Evolutionary conservation across 352 stramenopile genomes (phyloP).

Genomic region (Aphanomyces cochlioides): DNA sequence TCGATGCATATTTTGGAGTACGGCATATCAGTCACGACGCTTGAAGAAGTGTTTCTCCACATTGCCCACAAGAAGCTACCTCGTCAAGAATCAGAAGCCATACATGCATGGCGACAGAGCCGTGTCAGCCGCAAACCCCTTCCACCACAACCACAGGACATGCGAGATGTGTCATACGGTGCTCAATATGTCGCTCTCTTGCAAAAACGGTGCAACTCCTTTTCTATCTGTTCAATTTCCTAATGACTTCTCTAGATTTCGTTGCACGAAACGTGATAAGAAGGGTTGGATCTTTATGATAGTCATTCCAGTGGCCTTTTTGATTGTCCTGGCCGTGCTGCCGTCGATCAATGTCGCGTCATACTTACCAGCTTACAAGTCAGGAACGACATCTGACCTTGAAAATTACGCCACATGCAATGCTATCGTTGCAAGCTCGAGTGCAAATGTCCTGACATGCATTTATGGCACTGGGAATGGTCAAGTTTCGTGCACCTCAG

Average conservation of each 20-base stretch:
- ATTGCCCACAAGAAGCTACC: constrained; percentile 38
- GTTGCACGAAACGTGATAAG: constrained; percentile 58
- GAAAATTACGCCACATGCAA: constrained; percentile 1
- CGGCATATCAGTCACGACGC: constrained; percentile 96
- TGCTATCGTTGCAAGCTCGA: neutral
- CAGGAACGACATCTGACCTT: neutral
- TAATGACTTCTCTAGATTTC: constrained; percentile 31
- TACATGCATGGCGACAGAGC: constrained; percentile 13
- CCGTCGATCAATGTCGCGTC: constrained; percentile 50
- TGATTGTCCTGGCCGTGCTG: constrained; percentile 48
- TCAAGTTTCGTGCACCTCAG: no score
- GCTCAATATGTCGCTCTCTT: constrained; percentile 50
- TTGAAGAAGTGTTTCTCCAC: constrained; percentile 98
- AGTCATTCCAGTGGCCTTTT: constrained; percentile 56
- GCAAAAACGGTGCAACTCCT: constrained; percentile 41
- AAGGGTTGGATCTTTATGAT: constrained; percentile 60
- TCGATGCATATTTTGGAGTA: constrained; percentile 84
- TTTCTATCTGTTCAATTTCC: neutral
- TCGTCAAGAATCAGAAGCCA: neutral
- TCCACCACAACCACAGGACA: neutral
- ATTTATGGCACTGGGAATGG: neutral
- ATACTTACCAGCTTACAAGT: constrained; percentile 32
- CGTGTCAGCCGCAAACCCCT: neutral
- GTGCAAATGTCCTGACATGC: neutral
- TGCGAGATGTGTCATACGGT: constrained; percentile 31